These are phyloP conservation scores for Tylopilus plumbeoviolaceoides DNA, from an alignment of 768 basidiomycete species.

Conservation along the genomic window DNA sequence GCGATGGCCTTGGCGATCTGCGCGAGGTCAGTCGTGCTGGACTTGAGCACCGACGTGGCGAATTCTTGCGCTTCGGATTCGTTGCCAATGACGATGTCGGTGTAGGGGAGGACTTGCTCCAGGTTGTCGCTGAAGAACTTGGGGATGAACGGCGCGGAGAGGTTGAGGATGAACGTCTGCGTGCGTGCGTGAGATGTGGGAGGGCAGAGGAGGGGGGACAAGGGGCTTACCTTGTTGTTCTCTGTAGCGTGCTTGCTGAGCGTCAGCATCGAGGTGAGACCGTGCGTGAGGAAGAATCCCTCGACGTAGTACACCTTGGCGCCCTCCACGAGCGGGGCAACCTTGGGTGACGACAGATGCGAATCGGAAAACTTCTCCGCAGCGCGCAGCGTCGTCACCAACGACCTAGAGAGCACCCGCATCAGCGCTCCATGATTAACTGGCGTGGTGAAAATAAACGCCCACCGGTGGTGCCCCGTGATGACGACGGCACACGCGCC, in stretches of 20 bases:
- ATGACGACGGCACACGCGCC: conserved; percentile 96
- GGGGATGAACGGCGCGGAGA: conserved; percentile 96
- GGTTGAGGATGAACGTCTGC: conserved; percentile 85
- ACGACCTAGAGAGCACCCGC: conserved; percentile 50
- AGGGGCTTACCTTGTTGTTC: conserved; percentile 59
- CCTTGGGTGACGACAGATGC: conserved; percentile 71
- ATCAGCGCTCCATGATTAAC: not conserved
- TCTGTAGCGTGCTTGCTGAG: conserved; percentile 75
- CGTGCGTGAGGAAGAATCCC: conserved; percentile 97
- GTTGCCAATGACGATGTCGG: conserved; percentile 93
- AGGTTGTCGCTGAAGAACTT: conserved; percentile 88
- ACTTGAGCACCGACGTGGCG: conserved; percentile 67
- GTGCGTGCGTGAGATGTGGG: not conserved
- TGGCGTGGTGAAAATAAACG: not conserved
- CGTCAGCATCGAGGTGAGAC: conserved; percentile 62
- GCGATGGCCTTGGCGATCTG: conserved; percentile 76
- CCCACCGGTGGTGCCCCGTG: conserved; percentile 87
- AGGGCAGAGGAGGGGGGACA: not conserved
- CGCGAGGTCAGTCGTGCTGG: conserved; percentile 60
- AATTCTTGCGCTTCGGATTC: conserved; percentile 91
- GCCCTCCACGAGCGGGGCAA: conserved; percentile 71
- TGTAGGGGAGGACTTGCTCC: conserved; percentile 74
- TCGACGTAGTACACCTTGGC: conserved; percentile 93
- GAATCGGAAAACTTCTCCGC: conserved; percentile 86
- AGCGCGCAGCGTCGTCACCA: conserved; percentile 86